A percentile compares a stretch with the other conserved stretches of the same genome.
Evolutionary conservation across 1,284 basidiomycete genomes (phyloP).

Genomic region (Pseudozyma hubeiensis): DNA sequence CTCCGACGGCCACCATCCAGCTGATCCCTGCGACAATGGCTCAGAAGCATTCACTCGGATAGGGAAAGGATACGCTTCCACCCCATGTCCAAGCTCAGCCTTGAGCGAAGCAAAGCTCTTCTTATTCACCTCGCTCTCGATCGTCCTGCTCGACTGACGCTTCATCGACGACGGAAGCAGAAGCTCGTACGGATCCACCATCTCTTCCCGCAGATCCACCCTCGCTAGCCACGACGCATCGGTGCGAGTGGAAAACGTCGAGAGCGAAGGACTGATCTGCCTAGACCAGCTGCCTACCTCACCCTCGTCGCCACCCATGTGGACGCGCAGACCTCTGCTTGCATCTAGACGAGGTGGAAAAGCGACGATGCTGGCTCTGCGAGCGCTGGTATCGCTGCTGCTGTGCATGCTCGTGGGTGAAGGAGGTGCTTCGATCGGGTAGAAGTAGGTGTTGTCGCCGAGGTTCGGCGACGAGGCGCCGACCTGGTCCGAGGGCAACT

Average conservation of each 20-base stretch:
- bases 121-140: conserved; percentile 13
- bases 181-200: conserved; percentile 4
- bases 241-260: conserved; percentile 9
- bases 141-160: conserved; percentile 17
- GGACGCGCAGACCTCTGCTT: background rate
- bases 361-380: conserved; percentile 15
- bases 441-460: conserved; percentile 21
- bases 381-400: conserved; percentile 2
- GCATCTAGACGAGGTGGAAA: conserved; percentile 1
- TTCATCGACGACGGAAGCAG: conserved; percentile 36
- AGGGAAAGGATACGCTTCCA: too few species aligned
- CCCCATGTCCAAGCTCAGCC: conserved; percentile 19
- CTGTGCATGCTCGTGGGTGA: conserved; percentile 14
- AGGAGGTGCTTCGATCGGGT: conserved; percentile 21
- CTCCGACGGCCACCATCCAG: conserved; percentile 15
- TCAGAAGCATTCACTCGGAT: too few species aligned
- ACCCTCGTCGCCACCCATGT: background rate
- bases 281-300: background rate
- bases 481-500: conserved; percentile 5
- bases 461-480: conserved; percentile 18
- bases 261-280: conserved; percentile 15
- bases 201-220: background rate
- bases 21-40: background rate
- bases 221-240: conserved; percentile 1
- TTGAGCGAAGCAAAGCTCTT: conserved; percentile 18